phyloP scores from a whole-genome alignment of 2,329 filamentous ascomycete species.

The Pseudogymnoascus sp. region DNA sequence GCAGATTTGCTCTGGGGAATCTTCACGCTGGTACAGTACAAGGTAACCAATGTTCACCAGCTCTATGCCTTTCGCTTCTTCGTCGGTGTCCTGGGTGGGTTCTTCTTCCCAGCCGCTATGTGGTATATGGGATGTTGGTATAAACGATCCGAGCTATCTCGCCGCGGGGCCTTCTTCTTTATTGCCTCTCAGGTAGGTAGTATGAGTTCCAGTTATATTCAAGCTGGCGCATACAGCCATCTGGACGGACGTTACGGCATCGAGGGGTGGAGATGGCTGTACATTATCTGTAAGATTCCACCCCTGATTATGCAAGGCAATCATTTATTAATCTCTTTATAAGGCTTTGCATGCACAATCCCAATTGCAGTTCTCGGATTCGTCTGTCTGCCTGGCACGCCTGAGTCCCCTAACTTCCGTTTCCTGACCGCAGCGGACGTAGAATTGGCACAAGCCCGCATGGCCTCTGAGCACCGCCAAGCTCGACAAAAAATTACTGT shows the following conservation, averaged over 20 bases:
- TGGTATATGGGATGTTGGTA: slow-evolving; percentile 11
- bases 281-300: slow-evolving; percentile 26
- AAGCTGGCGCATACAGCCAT: slow-evolving; percentile 44
- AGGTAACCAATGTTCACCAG: slow-evolving; percentile 26
- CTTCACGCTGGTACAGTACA: slow-evolving; percentile 15
- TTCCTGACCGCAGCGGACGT: slow-evolving; percentile 12
- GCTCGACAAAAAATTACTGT: slow-evolving; percentile 19
- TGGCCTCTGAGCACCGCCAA: slow-evolving; percentile 14
- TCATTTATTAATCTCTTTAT: neutral
- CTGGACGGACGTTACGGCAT: slow-evolving; percentile 44
- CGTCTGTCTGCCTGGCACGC: slow-evolving; percentile 17
- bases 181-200: slow-evolving; percentile 11
- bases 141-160: slow-evolving; percentile 9
- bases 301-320: neutral
- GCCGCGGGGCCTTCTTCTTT: slow-evolving; percentile 10
- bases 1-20: slow-evolving; percentile 11
- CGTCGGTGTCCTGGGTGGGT: slow-evolving; percentile 30
- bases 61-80: slow-evolving; percentile 31
- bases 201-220: slow-evolving; percentile 10
- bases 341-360: slow-evolving; percentile 25
- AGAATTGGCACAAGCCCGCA: slow-evolving; percentile 9
- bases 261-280: slow-evolving; percentile 50
- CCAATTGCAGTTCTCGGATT: slow-evolving; percentile 21
- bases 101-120: slow-evolving; percentile 30
- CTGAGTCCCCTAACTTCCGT: slow-evolving; percentile 10